Evolutionary conservation across 352 stramenopile genomes (phyloP), one percentile per base, ranked within the genome.

Genomic region (Nothophytophthora sp.): DNA sequence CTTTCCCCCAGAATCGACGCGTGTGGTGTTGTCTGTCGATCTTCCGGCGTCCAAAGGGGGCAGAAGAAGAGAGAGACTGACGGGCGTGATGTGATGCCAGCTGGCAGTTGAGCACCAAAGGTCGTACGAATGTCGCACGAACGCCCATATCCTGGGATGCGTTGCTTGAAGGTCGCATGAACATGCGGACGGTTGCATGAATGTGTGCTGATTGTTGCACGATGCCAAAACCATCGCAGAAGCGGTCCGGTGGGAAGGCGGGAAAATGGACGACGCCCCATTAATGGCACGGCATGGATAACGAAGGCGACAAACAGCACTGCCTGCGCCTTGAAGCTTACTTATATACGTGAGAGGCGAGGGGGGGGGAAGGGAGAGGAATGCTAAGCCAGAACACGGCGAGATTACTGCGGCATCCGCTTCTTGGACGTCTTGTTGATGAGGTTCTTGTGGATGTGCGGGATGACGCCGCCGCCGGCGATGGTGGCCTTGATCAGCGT

Each of bases 401-500:
- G 27, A 2, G 29, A 54, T 47, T 86, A 90, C 60, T 90, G 73
- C 42, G 78, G 68, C 39, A 79, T 71, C 54, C 90, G 91, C 76
- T 95, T 94, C 72, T 95, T 95, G 47, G 73, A 79, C 61, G 90
- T 75, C 86, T 99, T 99, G 86, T 98, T 99, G 73, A 99, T 99
- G 41, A 99, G 95, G 40, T 94, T 98, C 82, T 99, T 99, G 94
- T 99, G 98, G 72, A 99, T 99, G 81, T 99, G 94, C 27, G 98
- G 98, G 65, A 99, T 99, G 48, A 99, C 98, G 89, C 98, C 98
- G 63, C 98, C 98, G 58, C 97, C 97, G 18, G 98, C 97, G 81
- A 99, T 99, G 42, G 98, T 99, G 25, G 97, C 98, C 86, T 99
- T 99, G 76, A 99, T 99, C 43, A 99, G 51, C 59, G 67, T 76